A percentile compares a stretch with the other conserved stretches of the same genome.
phyloP scores from a whole-genome alignment of 805 yeast genomes.

The Ogataea degrootiae region DNA sequence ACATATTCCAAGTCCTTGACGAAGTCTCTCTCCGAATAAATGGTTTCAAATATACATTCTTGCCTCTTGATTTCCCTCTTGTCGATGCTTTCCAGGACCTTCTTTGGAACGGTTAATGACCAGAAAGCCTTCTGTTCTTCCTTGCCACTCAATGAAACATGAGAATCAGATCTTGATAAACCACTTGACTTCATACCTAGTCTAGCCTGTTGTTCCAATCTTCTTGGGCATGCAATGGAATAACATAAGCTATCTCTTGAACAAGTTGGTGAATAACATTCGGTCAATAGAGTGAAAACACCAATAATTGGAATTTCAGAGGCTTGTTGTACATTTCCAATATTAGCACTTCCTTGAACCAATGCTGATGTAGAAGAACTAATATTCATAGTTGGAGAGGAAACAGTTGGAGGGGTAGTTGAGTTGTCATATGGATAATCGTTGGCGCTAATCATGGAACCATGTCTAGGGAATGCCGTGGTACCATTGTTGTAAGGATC shows the following conservation, averaged over 20 bases:
- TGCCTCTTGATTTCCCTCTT: conserved; percentile 88
- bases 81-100: conserved; percentile 69
- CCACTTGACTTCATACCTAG: conserved; percentile 84
- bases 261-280: conserved; percentile 97
- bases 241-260: conserved; percentile 84
- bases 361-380: neutral
- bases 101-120: conserved; percentile 87
- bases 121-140: conserved; percentile 82
- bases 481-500: conserved; percentile 21
- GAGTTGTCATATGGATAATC: conserved; percentile 16
- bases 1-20: conserved; percentile 91
- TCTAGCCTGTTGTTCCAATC: conserved; percentile 93
- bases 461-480: conserved; percentile 20
- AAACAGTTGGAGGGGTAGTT: conserved; percentile 10
- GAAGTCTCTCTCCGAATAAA: conserved; percentile 90
- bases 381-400: conserved; percentile 13
- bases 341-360: neutral
- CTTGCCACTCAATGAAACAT: conserved; percentile 65
- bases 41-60: conserved; percentile 90
- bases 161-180: conserved; percentile 67
- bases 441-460: conserved; percentile 23
- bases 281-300: conserved; percentile 86
- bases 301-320: conserved; percentile 59
- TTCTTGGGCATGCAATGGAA: conserved; percentile 92
- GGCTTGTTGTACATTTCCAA: neutral